Evolutionary conservation across 2,329 filamentous ascomycete species (phyloP), one percentile per base, ranked within the genome.

Genomic region (Sclerotinia nivalis): DNA sequence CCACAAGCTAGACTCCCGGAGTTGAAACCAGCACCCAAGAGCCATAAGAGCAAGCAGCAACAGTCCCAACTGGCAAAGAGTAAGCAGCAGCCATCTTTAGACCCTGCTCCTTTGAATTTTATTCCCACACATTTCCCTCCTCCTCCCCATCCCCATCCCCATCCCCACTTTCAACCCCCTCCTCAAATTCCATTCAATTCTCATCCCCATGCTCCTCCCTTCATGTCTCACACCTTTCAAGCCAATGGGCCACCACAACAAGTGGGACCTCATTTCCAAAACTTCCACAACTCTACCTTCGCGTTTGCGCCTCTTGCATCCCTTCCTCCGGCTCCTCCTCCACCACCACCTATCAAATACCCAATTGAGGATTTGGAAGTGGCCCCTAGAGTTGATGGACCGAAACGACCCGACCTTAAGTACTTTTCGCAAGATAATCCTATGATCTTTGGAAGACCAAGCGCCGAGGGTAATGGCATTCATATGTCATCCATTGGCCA

Each of bases 361-460:
- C 96, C 96, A 0, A 97, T 97, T 72, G 96, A 99, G 77, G 96
- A 99, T 80, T 82, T 98, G 62, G 91, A 97, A 74, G 84, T 98
- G 34, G 86, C 89, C 31, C 90, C 91, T 2, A 87, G 88, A 69
- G 82, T 82, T 37, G 86, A 90, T 66, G 88, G 85, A 37, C 80
- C 73, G 15, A 85, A 88, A 69, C 89, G 96, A 20, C 96, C 96
- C 3, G 81, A 87, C 1, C 81, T 98, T 60, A 92, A 92, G 70
- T 97, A 92, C 77, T 84, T 96, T 75, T 92, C 91, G 71, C 85
- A 84, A 66, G 86, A 93, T 70, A 85, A 87, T 13, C 85, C 87
- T 1, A 82, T 85, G 56, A 80, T 84, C 8, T 78, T 83, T 18
- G 82, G 84, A 25, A 81, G 83, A 54, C 81, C 80, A 69, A 79